Percentiles rank a stretch among this genome's conserved stretches.
Evolutionary conservation across 768 basidiomycete genomes (phyloP).

Genomic region (Solioccasus polychromus): DNA sequence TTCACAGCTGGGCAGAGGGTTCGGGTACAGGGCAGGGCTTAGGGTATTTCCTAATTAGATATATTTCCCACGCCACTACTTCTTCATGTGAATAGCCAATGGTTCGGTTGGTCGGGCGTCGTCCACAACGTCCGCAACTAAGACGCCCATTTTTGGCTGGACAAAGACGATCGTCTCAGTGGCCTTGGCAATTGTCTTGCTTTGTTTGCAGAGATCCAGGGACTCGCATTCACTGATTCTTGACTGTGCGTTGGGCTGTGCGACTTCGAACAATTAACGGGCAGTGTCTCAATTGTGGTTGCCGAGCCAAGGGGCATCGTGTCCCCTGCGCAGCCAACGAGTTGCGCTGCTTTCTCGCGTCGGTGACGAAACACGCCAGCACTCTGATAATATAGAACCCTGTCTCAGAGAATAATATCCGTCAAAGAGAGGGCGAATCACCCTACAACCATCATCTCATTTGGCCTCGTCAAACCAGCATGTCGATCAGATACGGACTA

Average conservation of each 20-base stretch:
- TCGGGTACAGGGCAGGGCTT: conserved; percentile 44
- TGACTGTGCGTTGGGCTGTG: conserved; percentile 3
- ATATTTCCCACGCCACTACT: conserved; percentile 25
- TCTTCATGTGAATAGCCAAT: conserved; percentile 13
- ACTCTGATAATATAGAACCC: background rate
- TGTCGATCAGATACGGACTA: too few relatives aligned
- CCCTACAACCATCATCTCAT: background rate
- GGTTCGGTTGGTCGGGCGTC: background rate
- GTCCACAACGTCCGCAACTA: conserved; percentile 4
- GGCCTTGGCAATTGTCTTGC: conserved; percentile 11
- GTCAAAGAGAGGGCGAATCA: background rate
- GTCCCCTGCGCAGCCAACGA: background rate
- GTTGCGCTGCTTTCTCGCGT: background rate
- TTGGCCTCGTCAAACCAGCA: conserved; percentile 1
- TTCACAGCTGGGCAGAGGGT: conserved; percentile 74
- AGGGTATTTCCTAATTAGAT: conserved; percentile 28
- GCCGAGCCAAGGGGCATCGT: too few relatives aligned
- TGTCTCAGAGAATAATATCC: background rate
- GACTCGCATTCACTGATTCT: conserved; percentile 16
- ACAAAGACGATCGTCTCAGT: conserved; percentile 5
- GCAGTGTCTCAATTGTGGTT: conserved; percentile 17
- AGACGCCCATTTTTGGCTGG: conserved; percentile 9
- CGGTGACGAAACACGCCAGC: conserved; percentile 2
- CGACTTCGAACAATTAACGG: background rate
- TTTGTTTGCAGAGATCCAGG: conserved; percentile 23